Percentiles rank a stretch among this genome's conserved stretches.
phyloP scores from a whole-genome alignment of 2,329 filamentous ascomycete species.

The Tolypocladium tundrense region DNA sequence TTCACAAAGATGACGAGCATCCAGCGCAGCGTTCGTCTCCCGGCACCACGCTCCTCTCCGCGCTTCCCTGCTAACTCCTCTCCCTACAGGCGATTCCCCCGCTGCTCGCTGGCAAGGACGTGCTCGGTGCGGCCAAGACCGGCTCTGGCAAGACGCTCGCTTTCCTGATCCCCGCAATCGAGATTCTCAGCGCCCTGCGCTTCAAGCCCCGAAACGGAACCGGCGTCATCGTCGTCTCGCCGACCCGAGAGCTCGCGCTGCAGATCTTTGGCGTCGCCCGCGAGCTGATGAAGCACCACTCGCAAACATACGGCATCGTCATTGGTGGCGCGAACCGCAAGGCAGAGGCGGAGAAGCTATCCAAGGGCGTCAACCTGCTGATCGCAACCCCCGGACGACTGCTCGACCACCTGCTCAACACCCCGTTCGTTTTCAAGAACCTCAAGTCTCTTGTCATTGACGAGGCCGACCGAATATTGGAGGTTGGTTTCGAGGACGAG shows the following conservation, averaged over 20 bases:
- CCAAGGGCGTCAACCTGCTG: slow-evolving; percentile 87
- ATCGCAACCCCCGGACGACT: slow-evolving; percentile 90
- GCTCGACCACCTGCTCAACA: slow-evolving; percentile 90
- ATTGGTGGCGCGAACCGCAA: slow-evolving; percentile 89
- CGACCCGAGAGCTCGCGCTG: slow-evolving; percentile 84
- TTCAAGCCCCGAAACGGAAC: slow-evolving; percentile 95
- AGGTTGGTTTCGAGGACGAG: slow-evolving; percentile 97
- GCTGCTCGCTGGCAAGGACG: slow-evolving; percentile 78
- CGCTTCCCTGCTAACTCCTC: not conserved
- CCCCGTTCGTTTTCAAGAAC: slow-evolving; percentile 87
- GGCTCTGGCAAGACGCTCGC: slow-evolving; percentile 92
- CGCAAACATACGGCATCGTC: slow-evolving; percentile 89
- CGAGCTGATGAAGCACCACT: slow-evolving; percentile 87
- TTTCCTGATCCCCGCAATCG: slow-evolving; percentile 87
- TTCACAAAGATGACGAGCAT: slow-evolving; percentile 96
- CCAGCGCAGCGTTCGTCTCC: slow-evolving; percentile 48
- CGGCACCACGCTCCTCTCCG: not conserved
- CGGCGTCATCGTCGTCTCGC: slow-evolving; percentile 85
- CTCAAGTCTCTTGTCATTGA: slow-evolving; percentile 88
- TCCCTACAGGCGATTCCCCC: slow-evolving; percentile 60
- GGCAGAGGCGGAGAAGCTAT: slow-evolving; percentile 87
- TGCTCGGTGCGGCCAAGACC: slow-evolving; percentile 91
- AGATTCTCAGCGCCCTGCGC: slow-evolving; percentile 79
- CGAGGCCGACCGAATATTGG: slow-evolving; percentile 90
- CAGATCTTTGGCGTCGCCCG: slow-evolving; percentile 94